Percentiles rank a stretch among this genome's conserved stretches.
Conservation (phyloP, 169 alveolate genomes). For the Plasmodium knowlesi region DNA sequence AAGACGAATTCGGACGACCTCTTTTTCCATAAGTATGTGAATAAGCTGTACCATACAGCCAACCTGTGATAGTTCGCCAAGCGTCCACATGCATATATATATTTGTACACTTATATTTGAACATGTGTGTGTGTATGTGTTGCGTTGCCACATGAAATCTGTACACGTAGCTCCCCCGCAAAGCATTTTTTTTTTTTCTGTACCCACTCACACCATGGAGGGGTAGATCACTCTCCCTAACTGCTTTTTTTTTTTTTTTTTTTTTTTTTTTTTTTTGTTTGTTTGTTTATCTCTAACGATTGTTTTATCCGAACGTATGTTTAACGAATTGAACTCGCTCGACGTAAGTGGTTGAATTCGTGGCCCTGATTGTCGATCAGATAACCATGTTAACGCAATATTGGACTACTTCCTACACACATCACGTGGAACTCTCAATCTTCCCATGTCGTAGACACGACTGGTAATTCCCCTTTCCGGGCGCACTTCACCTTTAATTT, state of each 20-base stretch:
- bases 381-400: background rate
- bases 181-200: background rate
- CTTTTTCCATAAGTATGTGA: slow-evolving; percentile 68
- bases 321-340: background rate
- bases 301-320: background rate
- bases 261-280: background rate
- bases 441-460: background rate
- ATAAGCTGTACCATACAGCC: slow-evolving; percentile 13
- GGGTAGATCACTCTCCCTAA: background rate
- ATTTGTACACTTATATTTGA: background rate
- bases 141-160: background rate
- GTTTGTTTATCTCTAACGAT: background rate
- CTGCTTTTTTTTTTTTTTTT: background rate
- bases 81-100: background rate
- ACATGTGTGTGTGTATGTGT: background rate
- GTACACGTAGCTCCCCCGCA: background rate
- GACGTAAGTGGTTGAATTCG: background rate
- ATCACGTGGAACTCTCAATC: background rate
- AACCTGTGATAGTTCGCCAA: background rate
- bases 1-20: slow-evolving; percentile 61
- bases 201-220: background rate
- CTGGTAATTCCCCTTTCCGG: background rate
- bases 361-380: background rate
- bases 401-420: background rate
- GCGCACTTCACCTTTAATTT: too few relatives aligned